phyloP scores from a whole-genome alignment of 164 flowering plant species.

The Brasenia schreberi region DNA sequence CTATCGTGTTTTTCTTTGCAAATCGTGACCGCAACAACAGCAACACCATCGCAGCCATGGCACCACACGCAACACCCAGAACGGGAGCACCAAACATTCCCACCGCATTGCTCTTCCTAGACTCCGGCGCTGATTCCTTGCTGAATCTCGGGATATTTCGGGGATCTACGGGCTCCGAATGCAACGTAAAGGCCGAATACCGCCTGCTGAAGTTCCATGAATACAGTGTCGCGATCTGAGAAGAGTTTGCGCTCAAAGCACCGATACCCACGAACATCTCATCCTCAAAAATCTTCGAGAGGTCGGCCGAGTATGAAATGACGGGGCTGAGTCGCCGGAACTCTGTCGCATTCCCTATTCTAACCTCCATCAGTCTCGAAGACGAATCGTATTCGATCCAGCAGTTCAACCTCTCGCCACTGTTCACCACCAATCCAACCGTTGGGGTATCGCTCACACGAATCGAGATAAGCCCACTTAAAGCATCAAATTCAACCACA shows the following conservation, averaged over 20 bases:
- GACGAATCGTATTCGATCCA: conserved; percentile 77
- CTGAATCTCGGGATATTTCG: conserved; percentile 4
- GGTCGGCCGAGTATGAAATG: conserved; percentile 38
- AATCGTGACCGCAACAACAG: conserved; percentile 48
- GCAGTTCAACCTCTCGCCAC: conserved; percentile 38
- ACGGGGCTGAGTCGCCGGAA: conserved; percentile 42
- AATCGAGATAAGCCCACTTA: conserved; percentile 18
- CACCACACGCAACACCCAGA: conserved; percentile 65
- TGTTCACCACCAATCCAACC: conserved; percentile 25
- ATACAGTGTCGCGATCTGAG: conserved; percentile 32
- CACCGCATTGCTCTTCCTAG: not conserved
- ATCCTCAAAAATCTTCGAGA: conserved; percentile 38
- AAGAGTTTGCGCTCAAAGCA: conserved; percentile 48
- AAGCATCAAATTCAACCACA: conserved; percentile 44
- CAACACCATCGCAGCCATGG: conserved; percentile 37
- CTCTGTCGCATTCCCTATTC: conserved; percentile 34
- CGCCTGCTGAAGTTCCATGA: conserved; percentile 68
- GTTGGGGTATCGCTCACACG: conserved; percentile 30
- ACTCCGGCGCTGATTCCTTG: not conserved
- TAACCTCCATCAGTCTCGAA: conserved; percentile 43
- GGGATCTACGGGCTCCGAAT: conserved; percentile 79
- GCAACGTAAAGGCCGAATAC: conserved; percentile 45
- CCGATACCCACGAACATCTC: conserved; percentile 50
- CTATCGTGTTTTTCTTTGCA: conserved; percentile 32
- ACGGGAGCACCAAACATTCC: conserved; percentile 43